These are phyloP conservation scores for Zychaea mexicana DNA, from an alignment of 371 early-diverging fungal genomes.

Conservation along the genomic window DNA sequence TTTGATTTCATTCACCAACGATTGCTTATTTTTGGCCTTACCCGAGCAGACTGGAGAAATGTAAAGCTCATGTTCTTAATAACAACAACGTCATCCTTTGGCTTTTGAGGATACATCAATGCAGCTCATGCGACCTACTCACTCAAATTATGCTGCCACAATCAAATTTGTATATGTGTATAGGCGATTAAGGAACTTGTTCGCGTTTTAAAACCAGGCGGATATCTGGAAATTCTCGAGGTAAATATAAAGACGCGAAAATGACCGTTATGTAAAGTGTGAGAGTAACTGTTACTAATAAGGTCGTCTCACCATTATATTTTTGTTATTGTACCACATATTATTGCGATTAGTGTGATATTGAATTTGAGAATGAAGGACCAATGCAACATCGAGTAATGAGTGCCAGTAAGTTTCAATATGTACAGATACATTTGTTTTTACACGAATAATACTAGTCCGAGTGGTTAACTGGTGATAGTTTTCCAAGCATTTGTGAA, in stretches of 20 bases:
- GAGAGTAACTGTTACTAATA: too few species aligned
- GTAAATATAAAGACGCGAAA: not conserved
- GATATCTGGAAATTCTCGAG: constrained; percentile 24
- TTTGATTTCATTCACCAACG: constrained; percentile 63
- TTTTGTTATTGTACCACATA: too few species aligned
- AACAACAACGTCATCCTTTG: not conserved
- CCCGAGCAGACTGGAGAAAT: constrained; percentile 28
- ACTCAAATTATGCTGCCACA: too few species aligned
- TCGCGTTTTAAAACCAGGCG: constrained; percentile 22
- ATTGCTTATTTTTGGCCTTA: constrained; percentile 33
- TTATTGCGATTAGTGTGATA: constrained; percentile 2
- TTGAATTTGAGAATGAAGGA: constrained; percentile 9
- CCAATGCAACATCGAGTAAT: constrained; percentile 5
- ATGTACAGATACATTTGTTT: not conserved
- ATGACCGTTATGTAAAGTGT: too few species aligned
- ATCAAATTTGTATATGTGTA: too few species aligned
- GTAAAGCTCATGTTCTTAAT: constrained; percentile 19
- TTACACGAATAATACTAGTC: not conserved
- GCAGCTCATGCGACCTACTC: not conserved
- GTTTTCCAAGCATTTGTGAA: not conserved
- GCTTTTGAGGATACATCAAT: not conserved
- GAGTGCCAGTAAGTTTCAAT: constrained; percentile 4
- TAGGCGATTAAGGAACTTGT: constrained; percentile 14
- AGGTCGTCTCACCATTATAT: too few species aligned
- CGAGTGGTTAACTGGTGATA: too few species aligned